Evolutionary conservation across 129 eudicot genomes (phyloP).

Genomic region (Escallonia herrerae): DNA sequence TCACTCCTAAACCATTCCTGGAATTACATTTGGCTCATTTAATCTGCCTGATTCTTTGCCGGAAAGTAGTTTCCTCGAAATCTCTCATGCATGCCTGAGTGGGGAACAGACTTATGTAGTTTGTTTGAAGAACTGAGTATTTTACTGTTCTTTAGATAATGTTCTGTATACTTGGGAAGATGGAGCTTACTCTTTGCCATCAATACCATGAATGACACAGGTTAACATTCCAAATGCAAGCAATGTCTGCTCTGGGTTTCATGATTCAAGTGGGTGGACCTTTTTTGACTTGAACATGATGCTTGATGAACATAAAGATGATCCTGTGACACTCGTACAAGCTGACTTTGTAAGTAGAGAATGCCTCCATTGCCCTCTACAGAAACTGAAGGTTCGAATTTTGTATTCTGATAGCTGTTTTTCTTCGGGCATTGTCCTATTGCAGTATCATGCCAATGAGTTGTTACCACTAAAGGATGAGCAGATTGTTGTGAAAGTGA

Average conservation of each 20-base stretch:
- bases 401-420: not conserved
- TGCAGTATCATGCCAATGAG: conserved; percentile 40
- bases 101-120: too few relatives aligned
- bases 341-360: conserved; percentile 40
- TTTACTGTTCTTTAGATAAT: not conserved
- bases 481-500: conserved; percentile 27
- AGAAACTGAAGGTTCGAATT: too few relatives aligned
- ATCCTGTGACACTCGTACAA: conserved; percentile 29
- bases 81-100: too few relatives aligned
- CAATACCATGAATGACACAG: conserved; percentile 17
- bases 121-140: too few relatives aligned
- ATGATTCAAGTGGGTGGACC: conserved; percentile 35
- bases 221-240: conserved; percentile 38
- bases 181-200: not conserved
- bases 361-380: not conserved
- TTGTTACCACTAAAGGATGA: conserved; percentile 43
- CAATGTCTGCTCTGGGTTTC: conserved; percentile 42
- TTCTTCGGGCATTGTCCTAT: not conserved
- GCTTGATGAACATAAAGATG: conserved; percentile 36
- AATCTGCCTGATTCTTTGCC: too few relatives aligned
- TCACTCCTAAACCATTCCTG: too few relatives aligned
- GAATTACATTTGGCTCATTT: too few relatives aligned
- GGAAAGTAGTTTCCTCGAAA: too few relatives aligned
- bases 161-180: not conserved
- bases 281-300: conserved; percentile 41